phyloP scores from a whole-genome alignment of 1,284 basidiomycete genomes.

The Ustilago xerochloae region DNA sequence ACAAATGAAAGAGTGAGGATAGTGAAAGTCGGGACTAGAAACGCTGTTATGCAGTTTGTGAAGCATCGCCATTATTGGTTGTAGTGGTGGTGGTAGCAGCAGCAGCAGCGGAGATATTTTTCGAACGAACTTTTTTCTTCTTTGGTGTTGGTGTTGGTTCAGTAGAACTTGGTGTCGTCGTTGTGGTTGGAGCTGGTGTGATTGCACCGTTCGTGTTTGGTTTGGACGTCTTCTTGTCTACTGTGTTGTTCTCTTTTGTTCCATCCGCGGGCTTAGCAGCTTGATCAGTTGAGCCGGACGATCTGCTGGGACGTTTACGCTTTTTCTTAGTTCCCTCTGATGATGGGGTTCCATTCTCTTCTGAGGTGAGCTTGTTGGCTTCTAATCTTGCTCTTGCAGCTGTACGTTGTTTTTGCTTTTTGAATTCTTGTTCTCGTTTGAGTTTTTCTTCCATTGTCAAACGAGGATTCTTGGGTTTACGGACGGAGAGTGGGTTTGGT shows the following conservation, averaged over 20 bases:
- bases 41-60: too few species aligned
- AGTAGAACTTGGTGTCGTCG: too few species aligned
- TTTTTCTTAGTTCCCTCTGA: conserved; percentile 12
- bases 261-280: background rate
- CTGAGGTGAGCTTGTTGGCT: conserved; percentile 11
- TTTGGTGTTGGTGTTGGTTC: conserved; percentile 3
- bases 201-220: background rate
- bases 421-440: conserved; percentile 70
- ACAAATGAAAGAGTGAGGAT: background rate
- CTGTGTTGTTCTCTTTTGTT: background rate
- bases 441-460: conserved; percentile 43
- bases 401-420: conserved; percentile 44
- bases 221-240: background rate
- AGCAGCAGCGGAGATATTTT: background rate
- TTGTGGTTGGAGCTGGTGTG: background rate
- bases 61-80: too few species aligned
- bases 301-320: conserved; percentile 13
- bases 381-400: conserved; percentile 22
- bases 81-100: conserved; percentile 10
- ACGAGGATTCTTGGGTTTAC: conserved; percentile 74
- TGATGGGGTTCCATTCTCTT: too few species aligned
- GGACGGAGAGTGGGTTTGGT: conserved; percentile 91
- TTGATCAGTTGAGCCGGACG: too few species aligned
- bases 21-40: too few species aligned
- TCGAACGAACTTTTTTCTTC: conserved; percentile 1